These are phyloP conservation scores for Ogataea glucozyma DNA, from an alignment of 805 yeast genomes.

Conservation along the genomic window DNA sequence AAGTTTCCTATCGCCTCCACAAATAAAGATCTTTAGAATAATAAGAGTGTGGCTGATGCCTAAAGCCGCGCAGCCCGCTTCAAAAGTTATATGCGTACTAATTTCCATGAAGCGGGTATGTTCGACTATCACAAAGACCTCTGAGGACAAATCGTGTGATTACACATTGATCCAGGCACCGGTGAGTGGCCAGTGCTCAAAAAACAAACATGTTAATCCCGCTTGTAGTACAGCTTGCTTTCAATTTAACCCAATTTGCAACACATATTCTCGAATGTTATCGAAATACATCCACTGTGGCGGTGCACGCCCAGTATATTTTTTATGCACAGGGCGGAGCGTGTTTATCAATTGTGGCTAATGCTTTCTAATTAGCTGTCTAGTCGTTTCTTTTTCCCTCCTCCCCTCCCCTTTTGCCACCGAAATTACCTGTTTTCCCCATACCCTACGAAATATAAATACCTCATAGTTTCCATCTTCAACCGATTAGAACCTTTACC, in stretches of 20 bases:
- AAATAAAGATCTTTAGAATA: background rate
- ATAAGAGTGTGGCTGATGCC: conserved; percentile 3
- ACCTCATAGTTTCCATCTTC: conserved; percentile 19
- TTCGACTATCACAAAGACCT: too few species aligned
- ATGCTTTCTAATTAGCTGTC: conserved; percentile 2
- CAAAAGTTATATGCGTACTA: too few species aligned
- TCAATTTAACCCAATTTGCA: conserved; percentile 2
- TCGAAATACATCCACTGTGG: conserved; percentile 4
- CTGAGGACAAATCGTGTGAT: too few species aligned
- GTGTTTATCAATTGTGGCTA: conserved; percentile 18
- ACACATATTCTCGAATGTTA: conserved; percentile 5
- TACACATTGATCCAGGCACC: too few species aligned
- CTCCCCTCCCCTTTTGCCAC: conserved; percentile 30
- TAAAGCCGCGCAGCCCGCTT: conserved; percentile 7
- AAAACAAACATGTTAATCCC: background rate
- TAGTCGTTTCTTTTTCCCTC: conserved; percentile 16
- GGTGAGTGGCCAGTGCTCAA: too few species aligned
- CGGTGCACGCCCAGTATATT: conserved; percentile 3
- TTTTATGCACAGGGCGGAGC: background rate
- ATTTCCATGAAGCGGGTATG: too few species aligned
- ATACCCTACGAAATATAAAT: conserved; percentile 16
- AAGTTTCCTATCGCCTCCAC: conserved; percentile 1
- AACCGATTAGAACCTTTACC: background rate
- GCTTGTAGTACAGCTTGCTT: background rate
- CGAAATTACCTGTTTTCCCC: conserved; percentile 19